Evolutionary conservation across 129 eudicot genomes (phyloP), one percentile per base, ranked within the genome.

Genomic region (Helianthus tuberosus): DNA sequence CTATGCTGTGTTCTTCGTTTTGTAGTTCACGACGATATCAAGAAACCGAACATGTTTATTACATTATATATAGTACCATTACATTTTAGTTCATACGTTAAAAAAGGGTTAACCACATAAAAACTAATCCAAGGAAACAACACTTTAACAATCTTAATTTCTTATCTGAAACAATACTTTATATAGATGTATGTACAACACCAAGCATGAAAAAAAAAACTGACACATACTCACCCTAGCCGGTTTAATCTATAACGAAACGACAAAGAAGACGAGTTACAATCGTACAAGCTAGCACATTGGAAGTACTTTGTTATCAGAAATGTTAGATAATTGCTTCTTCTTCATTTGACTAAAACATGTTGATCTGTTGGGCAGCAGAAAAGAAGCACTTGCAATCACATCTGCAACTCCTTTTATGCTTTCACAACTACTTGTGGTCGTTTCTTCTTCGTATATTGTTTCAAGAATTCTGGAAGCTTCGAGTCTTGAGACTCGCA

Each of bases 371-470:
- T 35, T 58, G 43, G 80, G 15, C 27, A 68, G 12, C 69, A 15
- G 14, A 46, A 76, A 76, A 55, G 74, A 68, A 9, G 62, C 46
- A 58, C 57, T 75, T 52, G 66, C 41, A 65, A 75, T 15, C 23
- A 54, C 67, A 8, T 66, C 81, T 25, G 82, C 73, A 71, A 62
- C 71, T 25, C 16, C 77, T 44, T 25, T 66, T 8, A 60, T 20
- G 60, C 57, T 15, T 61, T 63, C 77, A 63, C 43, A 27, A 41
- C 44, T 14, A 9, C 49, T 3, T 5, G 0, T 23, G 5, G 41
- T 6, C n/a, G 39, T 27, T 51, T 70, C 77, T 29, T 71, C 82
- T 63, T 78, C 77, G 17, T 63, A 27, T n/a, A 78, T 78, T 27
- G 77, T 78, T 53, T 78, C 77, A 3, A 68, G 43, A 50, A 38